Base-by-base conservation (phyloP, 768 basidiomycete species). In the Boletus huronensis region DNA sequence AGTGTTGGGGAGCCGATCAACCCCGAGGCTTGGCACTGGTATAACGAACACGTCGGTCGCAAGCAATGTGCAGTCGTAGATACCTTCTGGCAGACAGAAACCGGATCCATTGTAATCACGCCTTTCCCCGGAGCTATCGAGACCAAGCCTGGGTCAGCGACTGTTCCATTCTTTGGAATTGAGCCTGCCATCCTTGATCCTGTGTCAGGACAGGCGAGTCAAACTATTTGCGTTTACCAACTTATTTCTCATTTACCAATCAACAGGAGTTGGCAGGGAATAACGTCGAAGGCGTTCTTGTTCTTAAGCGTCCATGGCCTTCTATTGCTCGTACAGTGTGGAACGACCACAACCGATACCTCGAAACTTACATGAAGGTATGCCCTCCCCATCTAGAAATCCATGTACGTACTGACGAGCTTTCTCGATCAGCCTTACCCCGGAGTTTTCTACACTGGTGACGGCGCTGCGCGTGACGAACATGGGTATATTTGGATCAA, bases 401-500 rank as follows among this genome's bases (percentile, higher is more conserved):
- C 60, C 72, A n/a, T 78, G 77, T n/a, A 4, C 78, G 76, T 65
- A 76, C 79, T 78, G 67, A 59, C 6, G 19, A 46, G 14, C 25
- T 21, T 38, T 45, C 28, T 42, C 36, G 25, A 44, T 16, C 3
- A 81, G 76, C 89, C 90, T 25, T 95, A 95, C 75, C 90, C 91
- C 6, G 95, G 95, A 7, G 76, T 79, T 69, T 98, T 92, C 80
- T 97, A 89, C 74, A 98, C 96, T n/a, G 97, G 97, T 23, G 96
- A 99, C 64, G 97, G 96, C 41, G 96, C 95, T 28, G 88, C 88
- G 14, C 83, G 96, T 21, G 97, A 98, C 67, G 84, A 88, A 60
- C 85, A 98, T 62, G 97, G 96, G 2, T 98, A 99, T 75, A 90
- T 96, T 69, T 98, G 97, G 96, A 98, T 99, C 73, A 93, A 93